Evolutionary conservation across 176 grass and related monocot genomes (phyloP), one percentile per base, ranked within the genome.

Genomic region (Carex parvula): DNA sequence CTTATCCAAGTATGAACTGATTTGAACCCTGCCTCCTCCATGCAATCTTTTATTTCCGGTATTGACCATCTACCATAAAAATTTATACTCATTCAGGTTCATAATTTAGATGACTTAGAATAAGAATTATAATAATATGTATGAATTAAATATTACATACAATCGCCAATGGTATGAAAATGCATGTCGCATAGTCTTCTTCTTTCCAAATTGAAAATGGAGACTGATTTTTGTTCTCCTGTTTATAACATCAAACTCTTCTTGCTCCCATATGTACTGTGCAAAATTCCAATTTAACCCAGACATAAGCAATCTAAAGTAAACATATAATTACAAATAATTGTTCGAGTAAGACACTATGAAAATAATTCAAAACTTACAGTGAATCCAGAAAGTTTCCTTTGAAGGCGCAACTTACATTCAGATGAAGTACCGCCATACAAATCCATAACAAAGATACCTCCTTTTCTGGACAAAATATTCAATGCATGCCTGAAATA

Each of bases 181-280:
- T 87, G 95, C 95, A 91, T 98, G 89, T 21, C 92, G 86, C 50
- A 98, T 14, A 83, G 85, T 89, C 84, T 85, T 87, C 74, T 93
- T 94, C 80, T 91, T 98, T 80, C 91, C 89, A 52, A 88, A 84
- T 88, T 95, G 92, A 79, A 98, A 98, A 79, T 95, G 92, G 42
- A 98, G 89, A 79, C 95, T 98, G 83, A 93, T 95, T 88, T 84
- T 98, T 90, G 92, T 98, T 87, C 72, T 87, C 4, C 83, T 90
- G 84, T 91, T 91, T 84, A 98, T 56, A 44, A 98, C 89, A 90
- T 98, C 89, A 87, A 98, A 98, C 59, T 98, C 92, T 86, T 90
- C 91, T 90, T 98, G 91, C 85, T 98, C 92, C 91, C 92, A 98
- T 56, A 95, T 90, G 91, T 98, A 93, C 89, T 98, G 88, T 64